A percentile compares a stretch with the other conserved stretches of the same genome.
Conservation (phyloP, 306 rosid species). For the Trifolium dubium region DNA sequence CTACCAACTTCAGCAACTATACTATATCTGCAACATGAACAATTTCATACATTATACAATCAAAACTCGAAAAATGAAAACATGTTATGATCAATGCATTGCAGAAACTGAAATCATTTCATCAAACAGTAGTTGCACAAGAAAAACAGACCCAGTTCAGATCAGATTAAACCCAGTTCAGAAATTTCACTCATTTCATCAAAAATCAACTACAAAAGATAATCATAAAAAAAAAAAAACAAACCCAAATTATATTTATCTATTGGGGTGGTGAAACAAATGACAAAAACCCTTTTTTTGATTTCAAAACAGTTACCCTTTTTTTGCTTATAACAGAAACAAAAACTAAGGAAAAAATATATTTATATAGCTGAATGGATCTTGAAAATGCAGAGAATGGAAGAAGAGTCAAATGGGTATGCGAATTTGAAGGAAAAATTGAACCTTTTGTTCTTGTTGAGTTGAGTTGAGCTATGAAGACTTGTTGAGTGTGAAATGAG, state of each 20-base stretch:
- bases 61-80: constrained; percentile 13
- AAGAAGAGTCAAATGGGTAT: constrained; percentile 41
- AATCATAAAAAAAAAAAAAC: neutral
- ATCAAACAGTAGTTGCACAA: constrained; percentile 13
- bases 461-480: constrained; percentile 38
- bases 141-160: constrained; percentile 25
- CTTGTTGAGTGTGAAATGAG: constrained; percentile 1
- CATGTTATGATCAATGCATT: neutral
- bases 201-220: constrained; percentile 24
- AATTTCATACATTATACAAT: constrained; percentile 15
- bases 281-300: constrained; percentile 1
- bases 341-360: constrained; percentile 11
- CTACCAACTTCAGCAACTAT: constrained; percentile 40
- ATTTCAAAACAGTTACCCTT: constrained; percentile 27
- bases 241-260: constrained; percentile 15
- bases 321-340: constrained; percentile 9
- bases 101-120: constrained; percentile 22
- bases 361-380: constrained; percentile 41
- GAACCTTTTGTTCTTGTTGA: constrained; percentile 23
- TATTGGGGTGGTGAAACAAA: neutral
- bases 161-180: constrained; percentile 37
- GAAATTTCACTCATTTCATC: constrained; percentile 28
- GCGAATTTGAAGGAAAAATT: constrained; percentile 34
- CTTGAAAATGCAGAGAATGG: constrained; percentile 39
- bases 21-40: constrained; percentile 40